phyloP scores from a whole-genome alignment of 179 eudicot species.

The Camellia oleifera region DNA sequence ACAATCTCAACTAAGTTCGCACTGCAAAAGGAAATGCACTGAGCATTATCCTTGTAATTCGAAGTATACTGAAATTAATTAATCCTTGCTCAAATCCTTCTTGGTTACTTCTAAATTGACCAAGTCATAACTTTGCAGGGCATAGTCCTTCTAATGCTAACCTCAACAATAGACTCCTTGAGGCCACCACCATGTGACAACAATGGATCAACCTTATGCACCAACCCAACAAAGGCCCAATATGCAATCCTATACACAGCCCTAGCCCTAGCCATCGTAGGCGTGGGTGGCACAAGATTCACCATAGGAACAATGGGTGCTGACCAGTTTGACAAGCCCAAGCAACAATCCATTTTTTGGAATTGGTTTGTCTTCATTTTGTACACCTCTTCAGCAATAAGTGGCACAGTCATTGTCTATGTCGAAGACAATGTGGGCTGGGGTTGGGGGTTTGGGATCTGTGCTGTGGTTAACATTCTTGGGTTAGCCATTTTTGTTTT shows the following conservation, averaged over 20 bases:
- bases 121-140: constrained; percentile 26
- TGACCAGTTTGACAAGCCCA: constrained; percentile 32
- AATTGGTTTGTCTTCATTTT: constrained; percentile 45
- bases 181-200: constrained; percentile 27
- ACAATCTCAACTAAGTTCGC: too few species aligned
- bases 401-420: constrained; percentile 39
- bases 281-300: constrained; percentile 42
- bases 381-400: constrained; percentile 28
- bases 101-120: too few species aligned
- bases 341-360: constrained; percentile 34
- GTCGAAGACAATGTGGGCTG: constrained; percentile 45
- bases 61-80: too few species aligned
- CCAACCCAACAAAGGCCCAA: constrained; percentile 32
- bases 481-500: constrained; percentile 35
- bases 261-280: constrained; percentile 29
- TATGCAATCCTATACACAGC: constrained; percentile 29
- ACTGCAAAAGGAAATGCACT: too few species aligned
- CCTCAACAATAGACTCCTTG: constrained; percentile 18
- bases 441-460: constrained; percentile 38
- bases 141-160: constrained; percentile 24
- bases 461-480: constrained; percentile 22
- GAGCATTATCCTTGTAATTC: too few species aligned
- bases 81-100: too few species aligned
- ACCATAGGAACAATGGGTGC: constrained; percentile 52
- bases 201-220: constrained; percentile 11